A percentile compares a stretch with the other conserved stretches of the same genome.
Evolutionary conservation across 176 grass and related monocot species (phyloP).

Genomic region (Cenchrus purpureus): DNA sequence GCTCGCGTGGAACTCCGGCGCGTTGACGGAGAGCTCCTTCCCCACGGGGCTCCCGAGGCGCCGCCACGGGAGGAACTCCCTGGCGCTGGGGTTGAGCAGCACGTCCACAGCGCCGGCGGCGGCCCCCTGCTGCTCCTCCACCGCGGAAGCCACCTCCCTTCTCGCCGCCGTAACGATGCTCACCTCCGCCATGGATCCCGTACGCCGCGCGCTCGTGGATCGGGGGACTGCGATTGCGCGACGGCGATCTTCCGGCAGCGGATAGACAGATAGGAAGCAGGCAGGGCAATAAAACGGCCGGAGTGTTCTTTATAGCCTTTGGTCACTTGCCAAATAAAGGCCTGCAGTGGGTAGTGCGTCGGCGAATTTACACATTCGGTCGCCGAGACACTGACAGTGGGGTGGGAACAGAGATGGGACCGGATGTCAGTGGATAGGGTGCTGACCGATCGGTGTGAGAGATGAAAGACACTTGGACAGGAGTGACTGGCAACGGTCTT

Average conservation of each 20-base stretch:
- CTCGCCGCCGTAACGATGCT: not conserved
- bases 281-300: not conserved
- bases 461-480: too few species aligned
- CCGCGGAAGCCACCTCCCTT: not conserved
- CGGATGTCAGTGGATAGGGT: not conserved
- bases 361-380: too few species aligned
- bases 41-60: not conserved
- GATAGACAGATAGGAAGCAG: not conserved
- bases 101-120: not conserved
- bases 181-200: not conserved
- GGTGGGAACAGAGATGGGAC: not conserved
- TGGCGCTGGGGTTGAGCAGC: constrained; percentile 27
- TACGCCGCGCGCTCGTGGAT: too few species aligned
- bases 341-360: not conserved
- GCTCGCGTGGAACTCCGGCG: not conserved
- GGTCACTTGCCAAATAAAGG: too few species aligned
- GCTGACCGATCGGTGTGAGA: not conserved
- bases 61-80: constrained; percentile 41
- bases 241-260: not conserved
- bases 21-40: not conserved
- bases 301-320: not conserved
- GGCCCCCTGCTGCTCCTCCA: not conserved
- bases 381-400: not conserved
- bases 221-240: too few species aligned
- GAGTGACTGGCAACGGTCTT: not conserved